phyloP scores from a whole-genome alignment of 1,139 yeast species.

The Kluyveromyces sp. region DNA sequence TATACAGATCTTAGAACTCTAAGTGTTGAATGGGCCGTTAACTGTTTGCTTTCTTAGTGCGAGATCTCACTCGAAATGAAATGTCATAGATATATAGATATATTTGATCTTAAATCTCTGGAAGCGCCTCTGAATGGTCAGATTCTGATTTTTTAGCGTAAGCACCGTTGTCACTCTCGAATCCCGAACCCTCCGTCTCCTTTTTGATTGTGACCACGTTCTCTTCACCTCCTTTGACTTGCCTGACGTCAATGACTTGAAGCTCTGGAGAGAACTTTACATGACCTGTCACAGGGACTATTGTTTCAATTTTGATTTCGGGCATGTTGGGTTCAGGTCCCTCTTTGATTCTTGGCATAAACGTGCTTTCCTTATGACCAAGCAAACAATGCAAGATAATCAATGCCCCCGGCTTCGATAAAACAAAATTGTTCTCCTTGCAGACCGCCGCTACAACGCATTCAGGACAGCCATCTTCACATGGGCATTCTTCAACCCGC shows the following conservation, averaged over 20 bases:
- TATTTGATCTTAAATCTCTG: neutral
- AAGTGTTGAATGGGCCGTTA: conserved; percentile 89
- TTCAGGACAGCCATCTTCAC: conserved; percentile 84
- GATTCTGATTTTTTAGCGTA: neutral
- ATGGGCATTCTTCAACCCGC: conserved; percentile 58
- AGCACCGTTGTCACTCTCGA: neutral
- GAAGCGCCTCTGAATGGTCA: neutral
- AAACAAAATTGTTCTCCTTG: conserved; percentile 70
- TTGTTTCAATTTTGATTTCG: conserved; percentile 57
- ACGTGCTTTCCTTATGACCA: conserved; percentile 40
- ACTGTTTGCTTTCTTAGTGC: conserved; percentile 56
- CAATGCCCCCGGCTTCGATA: conserved; percentile 83
- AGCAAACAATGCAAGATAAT: conserved; percentile 53
- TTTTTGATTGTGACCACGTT: conserved; percentile 13
- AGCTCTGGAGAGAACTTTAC: conserved; percentile 55
- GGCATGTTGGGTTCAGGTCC: conserved; percentile 89
- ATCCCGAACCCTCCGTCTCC: conserved; percentile 6
- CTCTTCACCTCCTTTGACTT: conserved; percentile 19
- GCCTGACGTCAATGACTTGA: conserved; percentile 45
- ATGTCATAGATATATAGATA: neutral
- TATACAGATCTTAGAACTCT: conserved; percentile 92
- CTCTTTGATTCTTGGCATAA: conserved; percentile 44
- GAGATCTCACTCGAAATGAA: neutral
- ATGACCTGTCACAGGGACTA: conserved; percentile 44
- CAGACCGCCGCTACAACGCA: conserved; percentile 73